Conservation (phyloP, 208 protist genomes). For the Porcisia deanei region DNA sequence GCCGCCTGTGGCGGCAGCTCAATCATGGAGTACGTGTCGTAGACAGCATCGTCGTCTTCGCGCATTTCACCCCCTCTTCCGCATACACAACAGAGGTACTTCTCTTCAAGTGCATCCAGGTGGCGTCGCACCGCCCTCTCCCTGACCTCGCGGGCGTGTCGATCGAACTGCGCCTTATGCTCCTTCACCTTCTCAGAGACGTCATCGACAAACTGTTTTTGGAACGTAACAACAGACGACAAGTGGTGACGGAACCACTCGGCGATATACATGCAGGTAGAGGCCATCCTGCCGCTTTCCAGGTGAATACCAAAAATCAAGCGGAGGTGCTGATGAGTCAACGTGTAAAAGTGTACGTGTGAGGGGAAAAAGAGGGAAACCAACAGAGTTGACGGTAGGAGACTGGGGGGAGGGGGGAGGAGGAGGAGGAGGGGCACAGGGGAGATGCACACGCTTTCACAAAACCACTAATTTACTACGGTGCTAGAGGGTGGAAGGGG, state of each 20-base stretch:
- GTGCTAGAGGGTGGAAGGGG: not conserved
- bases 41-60: conserved; percentile 53
- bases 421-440: too few relatives aligned
- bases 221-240: conserved; percentile 66
- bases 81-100: conserved; percentile 87
- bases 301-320: too few relatives aligned
- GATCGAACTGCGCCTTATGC: conserved; percentile 52
- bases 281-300: conserved; percentile 14
- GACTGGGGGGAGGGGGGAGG: too few relatives aligned
- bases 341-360: not conserved
- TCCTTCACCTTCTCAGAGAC: conserved; percentile 62
- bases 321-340: not conserved
- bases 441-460: too few relatives aligned
- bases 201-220: conserved; percentile 86
- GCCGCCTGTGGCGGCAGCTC: conserved; percentile 38
- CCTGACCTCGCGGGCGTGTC: conserved; percentile 50
- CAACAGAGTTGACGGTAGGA: too few relatives aligned
- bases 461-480: not conserved
- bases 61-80: conserved; percentile 62
- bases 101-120: conserved; percentile 74
- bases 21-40: conserved; percentile 70
- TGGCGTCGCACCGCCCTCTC: conserved; percentile 70
- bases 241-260: conserved; percentile 54
- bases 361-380: too few relatives aligned
- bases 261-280: conserved; percentile 16